Conservation (phyloP, 441 rosid species). For the Populus hybrid region DNA sequence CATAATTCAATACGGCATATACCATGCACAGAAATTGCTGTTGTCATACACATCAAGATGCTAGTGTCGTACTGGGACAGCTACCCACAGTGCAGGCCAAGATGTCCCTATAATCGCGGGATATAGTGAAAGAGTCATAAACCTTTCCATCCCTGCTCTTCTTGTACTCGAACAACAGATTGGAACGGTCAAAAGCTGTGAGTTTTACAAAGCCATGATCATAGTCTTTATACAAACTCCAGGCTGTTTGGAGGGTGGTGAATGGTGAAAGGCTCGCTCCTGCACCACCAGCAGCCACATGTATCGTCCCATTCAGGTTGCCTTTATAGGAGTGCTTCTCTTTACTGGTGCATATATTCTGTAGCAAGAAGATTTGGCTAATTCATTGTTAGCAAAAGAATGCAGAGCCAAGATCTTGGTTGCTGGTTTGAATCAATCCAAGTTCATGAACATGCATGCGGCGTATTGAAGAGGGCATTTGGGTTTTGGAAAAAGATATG, state of each 20-base stretch:
- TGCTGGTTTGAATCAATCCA: neutral
- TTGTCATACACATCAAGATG: constrained; percentile 31
- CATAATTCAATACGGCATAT: neutral
- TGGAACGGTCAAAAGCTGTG: constrained; percentile 62
- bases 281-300: constrained; percentile 78
- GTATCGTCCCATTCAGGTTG: constrained; percentile 65
- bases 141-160: constrained; percentile 77
- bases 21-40: neutral
- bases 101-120: constrained; percentile 63
- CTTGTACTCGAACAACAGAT: constrained; percentile 72
- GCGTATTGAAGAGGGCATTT: neutral
- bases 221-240: constrained; percentile 63
- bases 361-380: constrained; percentile 6
- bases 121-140: constrained; percentile 65
- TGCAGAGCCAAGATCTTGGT: neutral
- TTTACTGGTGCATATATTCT: constrained; percentile 60
- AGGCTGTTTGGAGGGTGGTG: constrained; percentile 45
- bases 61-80: constrained; percentile 62
- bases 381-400: neutral
- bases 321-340: constrained; percentile 60
- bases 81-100: constrained; percentile 63
- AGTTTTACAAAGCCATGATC: constrained; percentile 74
- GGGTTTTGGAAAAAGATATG: neutral
- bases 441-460: neutral
- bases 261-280: constrained; percentile 69